Evolutionary conservation across 129 eudicot genomes (phyloP), one percentile per base, ranked within the genome.

Genomic region (Escallonia rubra): DNA sequence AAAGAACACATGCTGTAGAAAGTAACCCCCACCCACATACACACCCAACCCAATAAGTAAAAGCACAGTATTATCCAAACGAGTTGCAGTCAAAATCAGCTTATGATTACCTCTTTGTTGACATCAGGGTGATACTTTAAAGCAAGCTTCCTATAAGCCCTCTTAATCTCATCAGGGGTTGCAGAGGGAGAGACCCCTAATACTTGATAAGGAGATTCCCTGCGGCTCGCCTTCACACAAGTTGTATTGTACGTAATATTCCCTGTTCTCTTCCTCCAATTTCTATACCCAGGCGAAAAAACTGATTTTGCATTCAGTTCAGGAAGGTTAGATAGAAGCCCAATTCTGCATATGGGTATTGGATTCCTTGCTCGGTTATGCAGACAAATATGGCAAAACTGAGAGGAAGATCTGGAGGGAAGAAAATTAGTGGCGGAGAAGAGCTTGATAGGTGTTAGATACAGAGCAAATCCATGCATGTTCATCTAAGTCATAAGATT

Each of bases 51-150:
- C 34, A 23, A 23, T 23, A 23, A 23, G 34, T 23, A 23, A 23
- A 23, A 23, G 34, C 34, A 23, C 34, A 23, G 34, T 23, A 23
- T 23, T 23, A 23, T 1, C 34, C 34, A 23, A 23, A 23, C 34
- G 40, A 56, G 5, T 43, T 9, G 14, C 23, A 16, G 49, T 2
- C 43, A 3, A 55, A 64, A 54, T 16, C 0, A 6, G 4, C 9
- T 9, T 16, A 58, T 2, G 56, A 6, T 43, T 60, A 89, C 99
- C 99, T 94, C 81, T 75, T 94, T 94, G 66, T 94, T 94, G 53
- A 90, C 97, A 87, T 94, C 99, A 10, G 99, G 99, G 69, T 94
- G 99, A 73, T 82, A 94, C 78, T 94, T 94, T 14, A 94, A 78
- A 77, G 99, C 97, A 71, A 94, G 89, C 70, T 79, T 94, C 41